Evolutionary conservation across 192 early-diverging fungal species (phyloP).

Genomic region (Backusella circina): DNA sequence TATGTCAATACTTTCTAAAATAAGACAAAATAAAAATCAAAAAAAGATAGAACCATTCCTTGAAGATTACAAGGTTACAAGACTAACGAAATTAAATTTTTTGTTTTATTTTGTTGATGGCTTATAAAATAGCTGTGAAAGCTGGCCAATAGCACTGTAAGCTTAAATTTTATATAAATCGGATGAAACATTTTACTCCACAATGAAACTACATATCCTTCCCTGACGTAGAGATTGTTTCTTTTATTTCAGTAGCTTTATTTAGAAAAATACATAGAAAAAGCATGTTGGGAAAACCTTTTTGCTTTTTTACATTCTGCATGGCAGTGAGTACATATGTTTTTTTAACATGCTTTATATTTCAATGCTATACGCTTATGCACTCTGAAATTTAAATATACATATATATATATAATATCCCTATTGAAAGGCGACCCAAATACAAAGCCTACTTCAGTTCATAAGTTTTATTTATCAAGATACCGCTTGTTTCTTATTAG

Average conservation of each 20-base stretch:
- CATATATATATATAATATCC: not conserved
- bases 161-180: not conserved
- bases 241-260: not conserved
- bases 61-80: not conserved
- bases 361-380: not conserved
- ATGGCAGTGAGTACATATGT: too few relatives aligned
- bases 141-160: not conserved
- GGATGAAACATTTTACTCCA: constrained; percentile 16
- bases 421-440: not conserved
- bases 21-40: not conserved
- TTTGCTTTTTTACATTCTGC: constrained; percentile 19
- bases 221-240: not conserved
- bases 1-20: constrained; percentile 1
- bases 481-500: not conserved
- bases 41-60: not conserved
- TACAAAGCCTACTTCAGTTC: not conserved
- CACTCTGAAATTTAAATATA: not conserved
- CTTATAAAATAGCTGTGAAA: not conserved
- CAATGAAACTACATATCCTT: constrained; percentile 17
- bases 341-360: constrained; percentile 25
- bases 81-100: not conserved
- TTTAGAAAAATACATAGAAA: constrained; percentile 9
- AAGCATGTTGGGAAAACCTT: constrained; percentile 22
- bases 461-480: not conserved
- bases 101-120: not conserved